Evolutionary conservation across 768 basidiomycete genomes (phyloP).

Genomic region (Cantharellus anzutake): DNA sequence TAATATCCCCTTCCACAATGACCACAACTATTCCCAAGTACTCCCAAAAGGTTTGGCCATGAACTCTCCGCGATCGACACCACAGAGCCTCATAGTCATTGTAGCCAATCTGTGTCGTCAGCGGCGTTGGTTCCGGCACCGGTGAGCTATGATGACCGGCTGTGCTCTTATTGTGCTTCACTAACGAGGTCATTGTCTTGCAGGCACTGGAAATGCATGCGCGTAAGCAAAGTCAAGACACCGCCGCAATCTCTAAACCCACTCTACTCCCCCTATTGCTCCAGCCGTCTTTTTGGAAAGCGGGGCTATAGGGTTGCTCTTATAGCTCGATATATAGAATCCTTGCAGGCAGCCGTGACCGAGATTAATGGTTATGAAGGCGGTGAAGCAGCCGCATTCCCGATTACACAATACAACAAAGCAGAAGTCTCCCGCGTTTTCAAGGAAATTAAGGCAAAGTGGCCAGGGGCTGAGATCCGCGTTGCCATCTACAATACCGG

Average conservation of each 20-base stretch:
- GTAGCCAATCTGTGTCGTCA: slow-evolving; percentile 34
- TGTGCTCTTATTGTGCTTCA: slow-evolving; percentile 9
- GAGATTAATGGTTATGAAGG: slow-evolving; percentile 20
- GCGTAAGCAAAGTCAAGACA: slow-evolving; percentile 17
- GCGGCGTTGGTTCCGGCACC: slow-evolving; percentile 28
- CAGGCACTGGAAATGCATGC: slow-evolving; percentile 23
- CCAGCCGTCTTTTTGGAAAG: slow-evolving; percentile 20
- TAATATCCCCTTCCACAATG: neutral
- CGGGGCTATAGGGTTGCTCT: slow-evolving; percentile 47
- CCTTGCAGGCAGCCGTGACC: slow-evolving; percentile 32
- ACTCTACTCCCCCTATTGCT: slow-evolving; percentile 21
- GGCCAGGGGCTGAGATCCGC: slow-evolving; percentile 31
- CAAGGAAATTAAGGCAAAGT: slow-evolving; percentile 30
- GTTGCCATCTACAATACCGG: slow-evolving; percentile 49
- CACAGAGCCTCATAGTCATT: neutral
- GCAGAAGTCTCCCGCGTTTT: slow-evolving; percentile 25
- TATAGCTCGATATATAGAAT: slow-evolving; percentile 35
- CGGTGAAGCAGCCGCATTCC: slow-evolving; percentile 28
- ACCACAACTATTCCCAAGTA: neutral
- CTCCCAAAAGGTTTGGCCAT: neutral
- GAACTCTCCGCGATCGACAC: neutral
- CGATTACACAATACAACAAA: slow-evolving; percentile 25
- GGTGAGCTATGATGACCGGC: slow-evolving; percentile 10
- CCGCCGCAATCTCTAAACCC: neutral
- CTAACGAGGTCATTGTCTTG: slow-evolving; percentile 20